phyloP scores from a whole-genome alignment of 331 rosid species.

The Quercus lobata region DNA sequence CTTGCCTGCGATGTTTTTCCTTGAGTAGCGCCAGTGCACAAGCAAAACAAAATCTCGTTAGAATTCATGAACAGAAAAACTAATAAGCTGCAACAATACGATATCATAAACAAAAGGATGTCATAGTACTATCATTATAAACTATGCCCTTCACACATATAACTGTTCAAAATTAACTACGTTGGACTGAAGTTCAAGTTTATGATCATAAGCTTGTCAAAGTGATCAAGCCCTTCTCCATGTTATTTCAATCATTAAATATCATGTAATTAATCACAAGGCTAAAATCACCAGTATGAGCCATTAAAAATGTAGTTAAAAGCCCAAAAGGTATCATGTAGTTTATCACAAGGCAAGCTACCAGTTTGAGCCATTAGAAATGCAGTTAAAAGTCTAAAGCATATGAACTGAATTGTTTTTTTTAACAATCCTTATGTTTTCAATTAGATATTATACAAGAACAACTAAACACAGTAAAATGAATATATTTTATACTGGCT shows the following conservation, averaged over 20 bases:
- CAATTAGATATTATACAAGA: not conserved
- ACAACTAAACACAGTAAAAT: not conserved
- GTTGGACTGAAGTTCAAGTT: too few species aligned
- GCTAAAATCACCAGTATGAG: not conserved
- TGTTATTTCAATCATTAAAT: not conserved
- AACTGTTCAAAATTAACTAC: not conserved
- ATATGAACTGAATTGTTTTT: not conserved
- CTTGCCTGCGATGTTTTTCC: constrained; percentile 82
- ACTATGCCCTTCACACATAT: not conserved
- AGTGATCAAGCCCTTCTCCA: not conserved
- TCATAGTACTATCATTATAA: not conserved
- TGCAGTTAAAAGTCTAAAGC: not conserved
- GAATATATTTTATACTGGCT: not conserved
- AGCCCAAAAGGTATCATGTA: not conserved
- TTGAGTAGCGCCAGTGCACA: constrained; percentile 41
- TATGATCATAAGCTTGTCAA: too few species aligned
- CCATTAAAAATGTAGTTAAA: not conserved
- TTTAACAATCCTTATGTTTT: not conserved
- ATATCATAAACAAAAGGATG: constrained; percentile 3
- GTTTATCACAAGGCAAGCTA: not conserved
- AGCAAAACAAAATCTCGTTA: constrained; percentile 35
- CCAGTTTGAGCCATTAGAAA: not conserved
- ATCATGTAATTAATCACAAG: not conserved
- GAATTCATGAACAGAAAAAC: constrained; percentile 16
- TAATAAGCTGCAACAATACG: constrained; percentile 23